These are phyloP conservation scores for Lichtheimia hyalospora DNA, from an alignment of 371 early-diverging fungal genomes.

Conservation along the genomic window DNA sequence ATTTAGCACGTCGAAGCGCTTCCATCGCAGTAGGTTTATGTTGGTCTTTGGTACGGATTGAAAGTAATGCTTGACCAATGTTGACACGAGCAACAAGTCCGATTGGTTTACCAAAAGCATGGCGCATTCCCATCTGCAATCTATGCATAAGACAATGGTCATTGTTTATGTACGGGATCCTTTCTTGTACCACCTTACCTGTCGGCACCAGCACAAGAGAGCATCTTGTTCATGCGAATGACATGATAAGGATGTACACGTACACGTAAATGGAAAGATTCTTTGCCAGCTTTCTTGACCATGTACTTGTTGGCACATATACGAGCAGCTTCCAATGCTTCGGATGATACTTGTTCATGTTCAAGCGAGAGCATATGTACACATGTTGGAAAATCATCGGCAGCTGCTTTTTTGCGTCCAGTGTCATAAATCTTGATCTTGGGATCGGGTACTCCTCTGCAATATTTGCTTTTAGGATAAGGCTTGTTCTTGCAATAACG, in stretches of 20 bases:
- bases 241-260: slow-evolving; percentile 99
- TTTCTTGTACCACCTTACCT: background rate
- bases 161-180: too few species aligned
- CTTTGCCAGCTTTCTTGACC: slow-evolving; percentile 97
- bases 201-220: slow-evolving; percentile 99
- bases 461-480: slow-evolving; percentile 99
- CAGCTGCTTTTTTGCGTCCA: slow-evolving; percentile 98
- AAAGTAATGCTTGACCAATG: slow-evolving; percentile 98
- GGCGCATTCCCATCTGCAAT: slow-evolving; percentile 99
- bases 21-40: slow-evolving; percentile 96
- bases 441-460: slow-evolving; percentile 99
- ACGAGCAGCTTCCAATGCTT: slow-evolving; percentile 99
- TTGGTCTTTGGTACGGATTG: slow-evolving; percentile 97
- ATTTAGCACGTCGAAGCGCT: slow-evolving; percentile 95
- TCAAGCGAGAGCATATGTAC: slow-evolving; percentile 98
- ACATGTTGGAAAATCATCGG: slow-evolving; percentile 97
- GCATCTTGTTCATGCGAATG: slow-evolving; percentile 99
- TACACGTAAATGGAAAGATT: slow-evolving; percentile 99
- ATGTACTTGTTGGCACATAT: slow-evolving; percentile 99
- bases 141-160: slow-evolving; percentile 33
- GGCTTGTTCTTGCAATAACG: slow-evolving; percentile 99
- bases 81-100: slow-evolving; percentile 99
- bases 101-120: slow-evolving; percentile 99
- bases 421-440: slow-evolving; percentile 99
- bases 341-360: slow-evolving; percentile 98